Conservation (phyloP, 148 eudicot genomes). For the Amaranthus palmeri region DNA sequence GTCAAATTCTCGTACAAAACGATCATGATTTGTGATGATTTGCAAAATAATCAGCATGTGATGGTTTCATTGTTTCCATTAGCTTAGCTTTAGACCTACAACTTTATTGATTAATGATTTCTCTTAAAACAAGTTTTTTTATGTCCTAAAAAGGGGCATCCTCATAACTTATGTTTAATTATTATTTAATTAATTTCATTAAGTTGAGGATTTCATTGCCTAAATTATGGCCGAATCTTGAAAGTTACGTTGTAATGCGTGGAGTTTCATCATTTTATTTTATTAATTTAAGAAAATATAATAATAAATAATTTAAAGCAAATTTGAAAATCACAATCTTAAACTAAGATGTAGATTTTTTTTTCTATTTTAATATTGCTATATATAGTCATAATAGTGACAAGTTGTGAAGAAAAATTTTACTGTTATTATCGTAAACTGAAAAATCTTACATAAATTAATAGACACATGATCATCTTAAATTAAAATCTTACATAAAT, state of each 20-base stretch:
- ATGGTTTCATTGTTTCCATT: constrained; percentile 1
- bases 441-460: too few relatives aligned
- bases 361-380: too few relatives aligned
- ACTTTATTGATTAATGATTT: constrained; percentile 16
- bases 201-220: constrained; percentile 12
- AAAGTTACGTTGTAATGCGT: constrained; percentile 8
- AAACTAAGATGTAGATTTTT: too few relatives aligned
- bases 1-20: not conserved
- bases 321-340: not conserved
- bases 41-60: constrained; percentile 23
- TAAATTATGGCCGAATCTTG: constrained; percentile 18
- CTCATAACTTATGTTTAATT: not conserved
- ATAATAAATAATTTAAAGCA: not conserved
- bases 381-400: too few relatives aligned
- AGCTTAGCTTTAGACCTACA: constrained; percentile 13
- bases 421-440: too few relatives aligned
- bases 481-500: too few relatives aligned
- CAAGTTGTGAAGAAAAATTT: too few relatives aligned
- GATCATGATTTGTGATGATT: constrained; percentile 7
- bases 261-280: not conserved
- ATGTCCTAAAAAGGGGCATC: not conserved
- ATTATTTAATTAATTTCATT: constrained; percentile 7
- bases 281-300: not conserved
- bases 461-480: too few relatives aligned
- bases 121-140: constrained; percentile 1